Conservation (phyloP, 2,329 filamentous ascomycete genomes). For the Ophiosphaerella herpotricha region DNA sequence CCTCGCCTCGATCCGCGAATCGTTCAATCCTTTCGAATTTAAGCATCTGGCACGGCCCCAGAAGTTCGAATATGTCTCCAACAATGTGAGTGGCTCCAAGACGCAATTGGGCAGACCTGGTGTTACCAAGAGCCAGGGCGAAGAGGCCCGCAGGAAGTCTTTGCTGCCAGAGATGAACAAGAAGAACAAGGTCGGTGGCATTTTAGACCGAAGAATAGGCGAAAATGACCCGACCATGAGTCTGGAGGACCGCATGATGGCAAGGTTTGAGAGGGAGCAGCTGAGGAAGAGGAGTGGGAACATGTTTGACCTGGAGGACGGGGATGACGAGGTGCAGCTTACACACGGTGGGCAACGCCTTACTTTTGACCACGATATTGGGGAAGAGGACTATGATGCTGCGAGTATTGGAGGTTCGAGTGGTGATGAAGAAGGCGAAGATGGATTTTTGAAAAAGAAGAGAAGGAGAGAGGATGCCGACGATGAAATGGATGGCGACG, state of each 20-base stretch:
- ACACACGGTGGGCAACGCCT: conserved; percentile 84
- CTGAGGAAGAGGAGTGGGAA: conserved; percentile 77
- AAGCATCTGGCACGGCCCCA: conserved; percentile 76
- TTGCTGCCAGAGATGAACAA: conserved; percentile 87
- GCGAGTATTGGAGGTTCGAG: conserved; percentile 65
- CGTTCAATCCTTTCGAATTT: conserved; percentile 97
- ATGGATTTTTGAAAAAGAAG: conserved; percentile 48
- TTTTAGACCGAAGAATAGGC: conserved; percentile 91
- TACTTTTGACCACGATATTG: conserved; percentile 60
- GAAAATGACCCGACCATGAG: conserved; percentile 95
- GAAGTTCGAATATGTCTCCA: conserved; percentile 84
- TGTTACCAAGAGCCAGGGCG: conserved; percentile 81
- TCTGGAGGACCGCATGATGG: conserved; percentile 87
- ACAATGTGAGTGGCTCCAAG: conserved; percentile 55
- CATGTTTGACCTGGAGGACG: conserved; percentile 89
- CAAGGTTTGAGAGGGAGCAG: conserved; percentile 88
- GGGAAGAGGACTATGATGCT: conserved; percentile 76
- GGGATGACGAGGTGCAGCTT: conserved; percentile 70
- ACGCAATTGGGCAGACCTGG: conserved; percentile 75
- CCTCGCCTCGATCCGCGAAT: conserved; percentile 84
- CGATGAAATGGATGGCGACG: conserved; percentile 43
- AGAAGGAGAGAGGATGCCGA: conserved; percentile 55
- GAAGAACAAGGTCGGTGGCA: conserved; percentile 87
- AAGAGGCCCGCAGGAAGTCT: conserved; percentile 83
- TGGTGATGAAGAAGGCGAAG: conserved; percentile 46